Conservation (phyloP, 176 grass and related monocot species). For the Lolium multiflorum region DNA sequence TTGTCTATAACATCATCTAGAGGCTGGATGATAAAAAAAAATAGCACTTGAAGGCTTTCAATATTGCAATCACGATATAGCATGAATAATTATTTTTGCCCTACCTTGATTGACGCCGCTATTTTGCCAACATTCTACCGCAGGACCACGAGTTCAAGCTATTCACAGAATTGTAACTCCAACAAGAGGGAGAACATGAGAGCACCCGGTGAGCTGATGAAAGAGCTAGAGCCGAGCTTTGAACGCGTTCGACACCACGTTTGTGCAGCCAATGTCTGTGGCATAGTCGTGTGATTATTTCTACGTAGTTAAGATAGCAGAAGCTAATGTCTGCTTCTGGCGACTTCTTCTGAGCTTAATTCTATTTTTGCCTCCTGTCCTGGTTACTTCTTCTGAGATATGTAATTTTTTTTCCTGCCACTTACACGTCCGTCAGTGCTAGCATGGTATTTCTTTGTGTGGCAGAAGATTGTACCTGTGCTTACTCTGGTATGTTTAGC, state of each 20-base stretch:
- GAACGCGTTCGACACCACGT: background rate
- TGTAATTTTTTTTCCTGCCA: background rate
- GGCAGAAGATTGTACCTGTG: background rate
- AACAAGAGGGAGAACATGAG: conserved; percentile 36
- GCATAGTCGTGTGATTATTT: conserved; percentile 33
- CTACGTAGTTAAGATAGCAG: conserved; percentile 40
- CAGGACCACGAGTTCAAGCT: conserved; percentile 41
- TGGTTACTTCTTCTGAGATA: background rate
- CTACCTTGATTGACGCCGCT: background rate
- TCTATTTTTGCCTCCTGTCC: conserved; percentile 16
- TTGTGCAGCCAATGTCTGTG: background rate
- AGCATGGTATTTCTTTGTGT: background rate
- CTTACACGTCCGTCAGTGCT: background rate
- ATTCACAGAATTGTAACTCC: conserved; percentile 35
- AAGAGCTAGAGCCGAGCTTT: conserved; percentile 37
- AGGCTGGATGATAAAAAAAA: background rate
- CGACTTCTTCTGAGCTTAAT: background rate
- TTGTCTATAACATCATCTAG: background rate
- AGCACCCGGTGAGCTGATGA: background rate
- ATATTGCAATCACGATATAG: background rate
- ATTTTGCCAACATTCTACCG: background rate
- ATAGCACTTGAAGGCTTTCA: background rate
- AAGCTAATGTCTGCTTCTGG: background rate
- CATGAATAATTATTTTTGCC: background rate
- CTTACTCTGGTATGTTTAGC: background rate